A percentile compares a stretch with the other conserved stretches of the same genome.
Conservation (phyloP, 2,329 filamentous ascomycete genomes). For the Microsporum canis region DNA sequence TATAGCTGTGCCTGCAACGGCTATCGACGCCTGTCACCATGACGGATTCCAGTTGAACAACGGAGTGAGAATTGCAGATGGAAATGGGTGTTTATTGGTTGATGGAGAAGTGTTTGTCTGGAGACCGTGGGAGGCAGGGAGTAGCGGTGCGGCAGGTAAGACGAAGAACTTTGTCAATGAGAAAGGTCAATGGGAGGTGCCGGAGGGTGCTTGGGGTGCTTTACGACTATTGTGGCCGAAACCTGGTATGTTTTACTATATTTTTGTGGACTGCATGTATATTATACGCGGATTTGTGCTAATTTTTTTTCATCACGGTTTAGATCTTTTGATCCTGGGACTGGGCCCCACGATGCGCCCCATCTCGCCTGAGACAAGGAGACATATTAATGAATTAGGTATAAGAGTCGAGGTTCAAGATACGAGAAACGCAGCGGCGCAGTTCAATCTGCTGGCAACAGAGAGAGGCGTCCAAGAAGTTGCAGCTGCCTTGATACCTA, state of each 20-base stretch:
- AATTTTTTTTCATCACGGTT: neutral
- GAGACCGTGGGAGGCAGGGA: slow-evolving; percentile 59
- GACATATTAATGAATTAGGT: slow-evolving; percentile 62
- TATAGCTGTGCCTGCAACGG: slow-evolving; percentile 65
- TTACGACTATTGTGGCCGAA: slow-evolving; percentile 74
- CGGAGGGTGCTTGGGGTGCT: slow-evolving; percentile 58
- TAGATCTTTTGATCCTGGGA: slow-evolving; percentile 82
- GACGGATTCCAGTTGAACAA: slow-evolving; percentile 83
- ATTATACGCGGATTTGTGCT: neutral
- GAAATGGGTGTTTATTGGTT: slow-evolving; percentile 65
- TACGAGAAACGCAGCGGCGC: slow-evolving; percentile 83
- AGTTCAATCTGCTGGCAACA: slow-evolving; percentile 91
- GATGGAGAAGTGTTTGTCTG: slow-evolving; percentile 81
- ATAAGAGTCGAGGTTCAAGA: slow-evolving; percentile 82
- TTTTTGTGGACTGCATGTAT: neutral
- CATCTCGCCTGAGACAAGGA: slow-evolving; percentile 61
- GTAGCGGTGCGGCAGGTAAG: slow-evolving; percentile 21
- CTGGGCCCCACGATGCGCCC: slow-evolving; percentile 66
- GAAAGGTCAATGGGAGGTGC: slow-evolving; percentile 72
- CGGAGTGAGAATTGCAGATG: slow-evolving; percentile 57
- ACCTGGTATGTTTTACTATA: slow-evolving; percentile 52
- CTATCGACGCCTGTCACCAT: slow-evolving; percentile 67
- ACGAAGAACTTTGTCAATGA: slow-evolving; percentile 50
- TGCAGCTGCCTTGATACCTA: slow-evolving; percentile 75
- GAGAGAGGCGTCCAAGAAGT: slow-evolving; percentile 78